Base-by-base conservation (phyloP, 1,284 basidiomycete genomes). In the Schizophyllum amplum region DNA sequence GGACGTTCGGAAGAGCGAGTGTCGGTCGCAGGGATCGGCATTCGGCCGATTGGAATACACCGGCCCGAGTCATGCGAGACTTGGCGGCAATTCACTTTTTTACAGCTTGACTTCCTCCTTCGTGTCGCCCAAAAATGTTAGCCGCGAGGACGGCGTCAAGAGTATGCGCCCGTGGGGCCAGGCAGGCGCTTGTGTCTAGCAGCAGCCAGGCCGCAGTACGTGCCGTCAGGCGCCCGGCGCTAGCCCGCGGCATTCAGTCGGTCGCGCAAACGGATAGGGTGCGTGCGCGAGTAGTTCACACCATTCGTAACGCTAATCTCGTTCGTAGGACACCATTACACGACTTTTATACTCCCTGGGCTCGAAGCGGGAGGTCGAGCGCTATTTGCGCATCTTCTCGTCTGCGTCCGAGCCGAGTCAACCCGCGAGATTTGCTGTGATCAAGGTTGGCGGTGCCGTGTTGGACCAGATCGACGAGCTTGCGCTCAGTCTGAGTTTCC, bases 381-480 rank as follows among this genome's bases (percentile, higher is more conserved):
- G 94, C 64, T 94, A 98, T 76, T 86, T 98, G 52, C 87, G 94
- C 56, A 97, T 98, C 68, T 98, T 98, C 71, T 94, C 92, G 13
- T 87, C 90, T 24, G 87, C 91, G 47, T 90, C 91, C 11, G 87
- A 93, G 66, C 81, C 87, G 1, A 83, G 86, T 20, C 82, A 90
- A 58, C 87, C 87, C 23, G 92, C 92, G 61, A 94, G 92, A 70
- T 95, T 96, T 66, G 93, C 93, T 27, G 93, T 96, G 59, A 87
- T 96, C 77, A 95, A 96, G 73, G 86, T 98, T 64, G 94, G 94
- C 56, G 94, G 94, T 55, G 94, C 92, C 15, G 94, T 98, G 49
- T 79, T 97, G 22, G 90, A 89, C 66, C 82, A 97, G 62, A 74
- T 97, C 55, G 90, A 96, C 62, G 94, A 96, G 66, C 84, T 98